phyloP scores from a whole-genome alignment of 805 yeast species.

The Scheffersomyces ergatensis region DNA sequence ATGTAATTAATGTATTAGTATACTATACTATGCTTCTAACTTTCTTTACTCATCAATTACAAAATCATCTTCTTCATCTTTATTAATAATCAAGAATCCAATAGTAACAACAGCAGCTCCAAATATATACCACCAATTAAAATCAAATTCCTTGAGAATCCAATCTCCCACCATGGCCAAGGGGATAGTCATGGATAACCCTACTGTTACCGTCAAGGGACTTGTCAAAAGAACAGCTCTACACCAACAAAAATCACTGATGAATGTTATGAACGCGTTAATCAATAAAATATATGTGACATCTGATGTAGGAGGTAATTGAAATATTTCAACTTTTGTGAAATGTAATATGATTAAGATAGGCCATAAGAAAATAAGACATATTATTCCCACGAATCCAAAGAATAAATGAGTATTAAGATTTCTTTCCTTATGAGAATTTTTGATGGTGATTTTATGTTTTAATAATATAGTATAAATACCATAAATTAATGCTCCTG shows the following conservation, averaged over 20 bases:
- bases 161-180: conserved; percentile 91
- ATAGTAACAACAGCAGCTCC: conserved; percentile 81
- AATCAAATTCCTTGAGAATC: conserved; percentile 60
- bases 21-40: no score
- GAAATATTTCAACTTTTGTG: conserved; percentile 66
- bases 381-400: conserved; percentile 91
- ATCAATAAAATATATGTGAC: conserved; percentile 53
- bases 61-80: conserved; percentile 67
- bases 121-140: conserved; percentile 61
- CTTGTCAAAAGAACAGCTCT: conserved; percentile 89
- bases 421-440: conserved; percentile 60
- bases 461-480: conserved; percentile 84
- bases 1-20: no score
- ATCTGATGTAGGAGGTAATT: conserved; percentile 56
- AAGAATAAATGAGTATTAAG: conserved; percentile 86
- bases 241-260: conserved; percentile 95
- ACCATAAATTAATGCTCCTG: conserved; percentile 90
- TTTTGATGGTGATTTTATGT: conserved; percentile 47
- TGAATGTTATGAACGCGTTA: conserved; percentile 76
- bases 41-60: conserved; percentile 9
- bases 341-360: conserved; percentile 63
- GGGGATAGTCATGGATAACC: conserved; percentile 90
- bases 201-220: conserved; percentile 94
- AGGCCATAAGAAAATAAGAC: conserved; percentile 79
- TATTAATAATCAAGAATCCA: conserved; percentile 83